These are phyloP conservation scores for Orbilia javanica DNA, from an alignment of 2,329 filamentous ascomycete genomes.

Conservation along the genomic window DNA sequence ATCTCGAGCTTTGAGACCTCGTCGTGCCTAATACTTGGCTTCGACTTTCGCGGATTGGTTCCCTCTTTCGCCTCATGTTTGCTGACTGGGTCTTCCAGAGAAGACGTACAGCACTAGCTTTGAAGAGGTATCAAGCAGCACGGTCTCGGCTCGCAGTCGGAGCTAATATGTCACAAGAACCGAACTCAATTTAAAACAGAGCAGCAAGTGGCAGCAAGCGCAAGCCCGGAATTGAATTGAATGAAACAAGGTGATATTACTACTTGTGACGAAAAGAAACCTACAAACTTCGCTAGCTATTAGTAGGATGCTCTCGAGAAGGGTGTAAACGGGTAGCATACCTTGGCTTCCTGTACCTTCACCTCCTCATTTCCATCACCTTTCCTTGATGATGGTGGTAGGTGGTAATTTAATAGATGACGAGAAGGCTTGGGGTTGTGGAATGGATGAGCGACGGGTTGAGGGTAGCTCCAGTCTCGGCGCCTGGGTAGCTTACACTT, in stretches of 20 bases:
- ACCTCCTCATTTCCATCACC: background rate
- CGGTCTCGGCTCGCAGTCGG: background rate
- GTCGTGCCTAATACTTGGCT: background rate
- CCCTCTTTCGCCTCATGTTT: background rate
- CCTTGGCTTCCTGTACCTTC: background rate
- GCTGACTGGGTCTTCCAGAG: background rate
- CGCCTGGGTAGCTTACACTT: too few species aligned
- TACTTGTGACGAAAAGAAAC: background rate
- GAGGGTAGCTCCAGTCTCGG: too few species aligned
- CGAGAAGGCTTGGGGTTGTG: background rate
- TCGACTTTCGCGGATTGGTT: too few species aligned
- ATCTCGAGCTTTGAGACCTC: background rate
- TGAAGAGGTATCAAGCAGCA: background rate
- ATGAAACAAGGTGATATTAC: too few species aligned
- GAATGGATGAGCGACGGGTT: too few species aligned
- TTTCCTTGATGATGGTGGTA: background rate
- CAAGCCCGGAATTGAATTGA: background rate
- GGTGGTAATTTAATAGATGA: background rate
- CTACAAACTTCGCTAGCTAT: background rate
- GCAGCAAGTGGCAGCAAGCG: background rate
- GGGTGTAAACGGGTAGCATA: background rate
- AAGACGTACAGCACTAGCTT: too few species aligned
- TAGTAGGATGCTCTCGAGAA: background rate
- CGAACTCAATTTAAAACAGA: background rate
- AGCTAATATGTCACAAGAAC: background rate